Conservation (phyloP, 2,329 filamentous ascomycete genomes). For the Colletotrichum higginsianum region DNA sequence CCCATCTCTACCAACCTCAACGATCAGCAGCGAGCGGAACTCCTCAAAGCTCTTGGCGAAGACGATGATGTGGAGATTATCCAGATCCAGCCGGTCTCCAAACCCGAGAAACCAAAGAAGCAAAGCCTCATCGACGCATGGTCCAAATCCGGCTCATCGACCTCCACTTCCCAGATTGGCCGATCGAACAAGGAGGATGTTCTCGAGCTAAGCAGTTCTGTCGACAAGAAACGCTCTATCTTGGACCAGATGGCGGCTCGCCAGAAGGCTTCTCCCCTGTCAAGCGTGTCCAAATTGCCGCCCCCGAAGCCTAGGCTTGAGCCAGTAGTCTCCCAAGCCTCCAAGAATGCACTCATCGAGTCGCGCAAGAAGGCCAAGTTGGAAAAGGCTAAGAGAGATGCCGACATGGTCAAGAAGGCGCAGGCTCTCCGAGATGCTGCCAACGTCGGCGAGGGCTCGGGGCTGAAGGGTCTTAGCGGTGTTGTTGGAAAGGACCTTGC, state of each 20-base stretch:
- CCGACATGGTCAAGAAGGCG: slow-evolving; percentile 78
- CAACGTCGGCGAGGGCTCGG: slow-evolving; percentile 84
- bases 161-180: slow-evolving; percentile 45
- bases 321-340: slow-evolving; percentile 26
- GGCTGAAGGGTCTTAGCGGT: slow-evolving; percentile 77
- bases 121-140: slow-evolving; percentile 75
- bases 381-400: slow-evolving; percentile 80
- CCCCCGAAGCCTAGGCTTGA: slow-evolving; percentile 34
- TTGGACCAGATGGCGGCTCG: slow-evolving; percentile 63
- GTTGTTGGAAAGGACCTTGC: slow-evolving; percentile 85
- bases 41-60: slow-evolving; percentile 75
- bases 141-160: slow-evolving; percentile 65
- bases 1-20: slow-evolving; percentile 84
- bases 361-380: slow-evolving; percentile 60
- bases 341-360: slow-evolving; percentile 42
- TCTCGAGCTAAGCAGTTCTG: slow-evolving; percentile 61
- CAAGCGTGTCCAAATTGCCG: slow-evolving; percentile 35
- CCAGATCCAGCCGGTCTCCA: slow-evolving; percentile 54
- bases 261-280: slow-evolving; percentile 38
- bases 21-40: slow-evolving; percentile 86
- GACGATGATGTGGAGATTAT: slow-evolving; percentile 69
- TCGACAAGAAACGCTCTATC: slow-evolving; percentile 61
- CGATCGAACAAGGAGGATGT: slow-evolving; percentile 64
- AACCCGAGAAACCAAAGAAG: slow-evolving; percentile 62
- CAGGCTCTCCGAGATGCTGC: slow-evolving; percentile 70